A percentile compares a stretch with the other conserved stretches of the same genome.
These are phyloP conservation scores for Clarireedia monteithiana DNA, from an alignment of 2,329 filamentous ascomycete species.

Conservation along the genomic window DNA sequence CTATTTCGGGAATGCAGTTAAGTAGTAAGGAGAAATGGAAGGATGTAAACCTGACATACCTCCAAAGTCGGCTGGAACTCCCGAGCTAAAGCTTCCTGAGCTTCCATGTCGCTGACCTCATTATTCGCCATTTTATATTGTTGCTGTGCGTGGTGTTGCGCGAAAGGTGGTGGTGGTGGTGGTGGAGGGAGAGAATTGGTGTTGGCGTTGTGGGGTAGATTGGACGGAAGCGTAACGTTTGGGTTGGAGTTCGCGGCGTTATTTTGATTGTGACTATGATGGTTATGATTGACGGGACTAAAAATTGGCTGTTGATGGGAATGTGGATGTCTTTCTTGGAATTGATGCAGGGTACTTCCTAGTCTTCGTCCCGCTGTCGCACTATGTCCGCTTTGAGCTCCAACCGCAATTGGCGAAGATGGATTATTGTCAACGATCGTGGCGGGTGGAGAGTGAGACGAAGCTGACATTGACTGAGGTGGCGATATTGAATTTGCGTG, in stretches of 20 bases:
- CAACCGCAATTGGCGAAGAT: background rate
- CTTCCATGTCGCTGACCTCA: constrained; percentile 27
- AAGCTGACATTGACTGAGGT: constrained; percentile 13
- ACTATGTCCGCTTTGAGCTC: background rate
- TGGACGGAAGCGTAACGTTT: background rate
- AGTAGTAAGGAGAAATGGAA: background rate
- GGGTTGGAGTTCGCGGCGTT: background rate
- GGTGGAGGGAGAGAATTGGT: constrained; percentile 9
- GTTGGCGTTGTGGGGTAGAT: constrained; percentile 9
- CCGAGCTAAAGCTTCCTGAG: constrained; percentile 53
- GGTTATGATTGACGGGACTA: background rate
- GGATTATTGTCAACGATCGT: background rate
- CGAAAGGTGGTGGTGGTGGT: constrained; percentile 9
- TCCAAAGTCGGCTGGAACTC: constrained; percentile 50
- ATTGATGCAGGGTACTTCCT: constrained; percentile 9
- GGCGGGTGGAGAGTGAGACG: constrained; percentile 1
- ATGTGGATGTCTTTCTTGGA: constrained; percentile 1
- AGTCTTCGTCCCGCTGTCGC: background rate
- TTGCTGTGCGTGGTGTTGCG: constrained; percentile 8
- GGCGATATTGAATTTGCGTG: background rate
- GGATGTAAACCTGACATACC: constrained; percentile 33
- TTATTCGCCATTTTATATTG: constrained; percentile 20
- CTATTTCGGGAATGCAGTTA: background rate
- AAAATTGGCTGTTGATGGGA: constrained; percentile 12
- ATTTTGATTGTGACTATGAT: background rate